phyloP scores from a whole-genome alignment of 768 basidiomycete species.

The Chiua virens region DNA sequence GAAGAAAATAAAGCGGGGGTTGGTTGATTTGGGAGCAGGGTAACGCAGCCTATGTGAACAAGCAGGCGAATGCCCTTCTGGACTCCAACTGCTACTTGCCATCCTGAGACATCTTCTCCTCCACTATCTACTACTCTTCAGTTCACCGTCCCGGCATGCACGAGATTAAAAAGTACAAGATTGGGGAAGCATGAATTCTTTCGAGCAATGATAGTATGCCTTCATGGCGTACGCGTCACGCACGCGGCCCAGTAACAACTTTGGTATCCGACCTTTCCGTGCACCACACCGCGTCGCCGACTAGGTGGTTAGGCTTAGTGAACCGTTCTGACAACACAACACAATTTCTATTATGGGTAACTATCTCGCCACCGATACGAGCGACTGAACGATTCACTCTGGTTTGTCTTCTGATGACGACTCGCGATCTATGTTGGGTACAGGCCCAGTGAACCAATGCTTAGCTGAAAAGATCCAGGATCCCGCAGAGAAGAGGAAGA shows the following conservation, averaged over 20 bases:
- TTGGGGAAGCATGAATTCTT: background rate
- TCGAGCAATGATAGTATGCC: background rate
- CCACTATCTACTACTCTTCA: background rate
- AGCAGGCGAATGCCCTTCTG: slow-evolving; percentile 8
- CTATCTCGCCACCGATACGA: background rate
- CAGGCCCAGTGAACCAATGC: slow-evolving; percentile 32
- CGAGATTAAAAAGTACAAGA: background rate
- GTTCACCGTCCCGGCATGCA: background rate
- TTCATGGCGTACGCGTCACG: no score
- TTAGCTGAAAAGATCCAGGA: slow-evolving; percentile 34
- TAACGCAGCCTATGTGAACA: slow-evolving; percentile 29
- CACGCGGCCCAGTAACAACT: no score
- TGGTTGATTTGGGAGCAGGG: slow-evolving; percentile 21
- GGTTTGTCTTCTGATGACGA: slow-evolving; percentile 1
- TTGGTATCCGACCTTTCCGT: no score
- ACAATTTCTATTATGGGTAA: background rate
- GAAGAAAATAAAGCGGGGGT: slow-evolving; percentile 7
- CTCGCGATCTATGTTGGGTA: slow-evolving; percentile 21
- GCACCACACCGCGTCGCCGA: no score
- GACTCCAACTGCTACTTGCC: slow-evolving; percentile 18
- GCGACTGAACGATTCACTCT: background rate
- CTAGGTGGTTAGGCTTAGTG: no score
- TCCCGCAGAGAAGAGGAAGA: slow-evolving; percentile 27
- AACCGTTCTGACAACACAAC: no score
- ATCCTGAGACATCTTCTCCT: slow-evolving; percentile 18